phyloP scores from a whole-genome alignment of 305 asterid genomes.

The Striga hermonthica region DNA sequence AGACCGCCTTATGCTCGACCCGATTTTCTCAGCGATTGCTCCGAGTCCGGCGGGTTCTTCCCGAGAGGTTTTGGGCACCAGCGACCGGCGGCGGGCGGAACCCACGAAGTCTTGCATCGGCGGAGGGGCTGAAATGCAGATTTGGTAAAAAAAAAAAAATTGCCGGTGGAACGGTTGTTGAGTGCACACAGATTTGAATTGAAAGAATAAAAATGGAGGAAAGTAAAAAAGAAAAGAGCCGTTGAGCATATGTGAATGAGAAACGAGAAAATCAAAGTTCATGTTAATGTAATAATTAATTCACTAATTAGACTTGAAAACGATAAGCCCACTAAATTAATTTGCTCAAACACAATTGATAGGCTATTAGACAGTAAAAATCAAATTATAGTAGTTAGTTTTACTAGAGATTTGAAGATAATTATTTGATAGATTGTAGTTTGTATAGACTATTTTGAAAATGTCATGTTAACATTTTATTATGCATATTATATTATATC shows the following conservation, averaged over 20 bases:
- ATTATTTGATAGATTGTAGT: too few relatives aligned
- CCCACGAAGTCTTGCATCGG: conserved; percentile 82
- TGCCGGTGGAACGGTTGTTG: neutral
- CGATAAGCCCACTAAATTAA: too few relatives aligned
- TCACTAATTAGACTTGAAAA: neutral
- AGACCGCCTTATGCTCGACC: conserved; percentile 70
- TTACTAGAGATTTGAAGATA: too few relatives aligned
- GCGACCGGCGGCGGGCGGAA: conserved; percentile 76
- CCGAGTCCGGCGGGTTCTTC: conserved; percentile 56
- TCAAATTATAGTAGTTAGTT: too few relatives aligned
- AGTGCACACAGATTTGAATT: conserved; percentile 27
- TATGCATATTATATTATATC: too few relatives aligned
- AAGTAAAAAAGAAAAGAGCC: conserved; percentile 33
- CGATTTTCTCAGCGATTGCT: conserved; percentile 75
- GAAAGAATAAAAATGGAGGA: conserved; percentile 36
- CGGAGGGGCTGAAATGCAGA: conserved; percentile 18
- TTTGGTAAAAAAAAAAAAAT: too few relatives aligned
- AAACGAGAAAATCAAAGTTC: neutral
- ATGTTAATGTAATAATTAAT: neutral
- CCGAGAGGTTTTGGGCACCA: conserved; percentile 63
- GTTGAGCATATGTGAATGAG: conserved; percentile 28
- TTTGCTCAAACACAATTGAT: too few relatives aligned
- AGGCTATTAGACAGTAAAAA: too few relatives aligned
- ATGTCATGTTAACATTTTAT: too few relatives aligned
- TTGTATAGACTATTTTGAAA: too few relatives aligned